Evolutionary conservation across 2,329 filamentous ascomycete genomes (phyloP).

Genomic region (Celoporthe dispersa): DNA sequence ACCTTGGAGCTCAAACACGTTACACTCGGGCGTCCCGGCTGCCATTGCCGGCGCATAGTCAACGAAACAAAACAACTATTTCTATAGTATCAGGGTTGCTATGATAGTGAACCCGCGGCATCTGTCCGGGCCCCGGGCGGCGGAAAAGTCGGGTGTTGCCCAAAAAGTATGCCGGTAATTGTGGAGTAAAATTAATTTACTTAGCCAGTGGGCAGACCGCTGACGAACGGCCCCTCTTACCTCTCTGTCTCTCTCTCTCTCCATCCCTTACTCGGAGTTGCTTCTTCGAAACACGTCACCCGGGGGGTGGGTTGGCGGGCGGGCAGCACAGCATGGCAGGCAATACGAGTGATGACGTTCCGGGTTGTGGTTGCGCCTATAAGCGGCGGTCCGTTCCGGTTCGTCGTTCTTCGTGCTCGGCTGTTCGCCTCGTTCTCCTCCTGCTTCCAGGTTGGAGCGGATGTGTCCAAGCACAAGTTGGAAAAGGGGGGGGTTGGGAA

Average conservation of each 20-base stretch:
- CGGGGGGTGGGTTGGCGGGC: too few relatives aligned
- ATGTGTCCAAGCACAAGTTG: background rate
- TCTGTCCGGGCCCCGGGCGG: constrained; percentile 12
- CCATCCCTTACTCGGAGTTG: background rate
- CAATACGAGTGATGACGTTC: background rate
- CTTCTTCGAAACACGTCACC: constrained; percentile 3
- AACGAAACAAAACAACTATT: constrained; percentile 22
- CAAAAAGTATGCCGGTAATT: background rate
- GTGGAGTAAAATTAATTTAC: constrained; percentile 5
- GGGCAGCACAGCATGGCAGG: background rate
- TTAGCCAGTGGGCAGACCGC: background rate
- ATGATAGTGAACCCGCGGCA: constrained; percentile 13
- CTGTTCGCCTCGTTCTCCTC: background rate
- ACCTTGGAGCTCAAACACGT: constrained; percentile 14
- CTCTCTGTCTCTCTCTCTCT: background rate
- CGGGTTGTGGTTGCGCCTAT: background rate
- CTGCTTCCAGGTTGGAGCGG: background rate
- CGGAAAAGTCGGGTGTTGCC: background rate
- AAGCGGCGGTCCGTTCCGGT: background rate
- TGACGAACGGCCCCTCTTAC: background rate
- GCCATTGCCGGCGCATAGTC: constrained; percentile 15
- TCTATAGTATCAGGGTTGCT: too few relatives aligned
- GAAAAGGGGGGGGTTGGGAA: background rate
- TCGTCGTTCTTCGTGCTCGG: background rate
- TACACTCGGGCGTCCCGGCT: constrained; percentile 16